Evolutionary conservation across 257 asterid species (phyloP), one percentile per base, ranked within the genome.

Genomic region (Solanum paucissectum): DNA sequence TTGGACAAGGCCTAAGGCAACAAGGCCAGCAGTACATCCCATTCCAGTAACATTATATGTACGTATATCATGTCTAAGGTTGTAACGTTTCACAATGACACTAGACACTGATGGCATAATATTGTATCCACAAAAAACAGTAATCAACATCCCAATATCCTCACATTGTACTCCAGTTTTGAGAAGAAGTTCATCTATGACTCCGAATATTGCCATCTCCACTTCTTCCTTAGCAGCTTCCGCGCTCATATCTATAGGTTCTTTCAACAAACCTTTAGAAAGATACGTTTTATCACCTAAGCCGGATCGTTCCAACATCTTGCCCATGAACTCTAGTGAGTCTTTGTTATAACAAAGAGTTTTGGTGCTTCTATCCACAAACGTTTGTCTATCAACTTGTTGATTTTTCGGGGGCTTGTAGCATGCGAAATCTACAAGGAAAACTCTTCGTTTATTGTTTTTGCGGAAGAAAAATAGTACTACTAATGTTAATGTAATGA

Each of bases 11-110:
- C 89, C 92, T 5, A 93, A 84, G 2, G 93, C 44, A 4, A 91
- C 88, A 13, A 93, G 88, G 1, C 95, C 93, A 4, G 94, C 93
- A 52, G 92, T 93, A 86, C 95, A 93, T 6, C 94, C 95, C 95
- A 93, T 93, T 33, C 95, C 95, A 0, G 93, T 92, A 23, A 92
- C 36, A 46, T 93, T 93, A 88, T 90, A 93, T 87, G 92, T 92
- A 69, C 89, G 90, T 6, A 91, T 89, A 8, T 92, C 92, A 2
- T 91, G 92, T 37, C 94, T 84, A 0, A 93, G 90, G 93, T 93
- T 93, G 90, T 93, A 93, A 6, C 88, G 89, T 0, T 92, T 93
- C n/a, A 93, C 87, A 7, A 93, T 91, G 91, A 89, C 90, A 60
- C 93, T 77, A 1, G 93, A 88, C 6, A 93, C 89, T 1, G 95